Percentiles rank a stretch among this genome's conserved stretches.
Evolutionary conservation across 192 early-diverging fungal genomes (phyloP).

Genomic region (Dissophora ornata): DNA sequence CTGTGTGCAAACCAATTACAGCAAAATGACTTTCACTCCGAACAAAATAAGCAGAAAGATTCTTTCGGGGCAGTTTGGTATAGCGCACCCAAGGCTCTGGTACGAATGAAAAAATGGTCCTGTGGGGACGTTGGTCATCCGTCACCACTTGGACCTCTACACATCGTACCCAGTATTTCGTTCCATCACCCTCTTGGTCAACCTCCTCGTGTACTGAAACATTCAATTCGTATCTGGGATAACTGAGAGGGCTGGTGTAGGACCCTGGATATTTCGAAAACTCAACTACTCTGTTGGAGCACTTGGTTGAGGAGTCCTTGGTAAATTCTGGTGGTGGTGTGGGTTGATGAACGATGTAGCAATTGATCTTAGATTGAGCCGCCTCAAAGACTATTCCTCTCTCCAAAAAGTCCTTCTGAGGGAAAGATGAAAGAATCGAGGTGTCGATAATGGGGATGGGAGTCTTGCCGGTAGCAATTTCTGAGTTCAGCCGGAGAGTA

Average conservation of each 20-base stretch:
- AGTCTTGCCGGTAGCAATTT: background rate
- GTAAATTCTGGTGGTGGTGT: slow-evolving; percentile 8
- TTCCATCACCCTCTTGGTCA: slow-evolving; percentile 30
- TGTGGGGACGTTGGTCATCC: too few relatives aligned
- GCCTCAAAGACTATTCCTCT: too few relatives aligned
- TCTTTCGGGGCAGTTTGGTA: slow-evolving; percentile 11
- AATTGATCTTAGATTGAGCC: too few relatives aligned
- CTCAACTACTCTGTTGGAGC: background rate
- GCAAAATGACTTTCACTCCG: slow-evolving; percentile 22
- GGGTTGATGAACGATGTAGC: slow-evolving; percentile 24
- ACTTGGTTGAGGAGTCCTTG: slow-evolving; percentile 2
- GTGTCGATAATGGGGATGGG: background rate
- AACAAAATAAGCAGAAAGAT: slow-evolving; percentile 24
- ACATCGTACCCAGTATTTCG: slow-evolving; percentile 29
- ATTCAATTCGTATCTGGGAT: slow-evolving; percentile 6
- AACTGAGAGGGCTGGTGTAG: too few relatives aligned
- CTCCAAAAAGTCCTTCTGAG: too few relatives aligned
- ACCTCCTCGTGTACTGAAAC: slow-evolving; percentile 17
- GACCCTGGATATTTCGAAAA: slow-evolving; percentile 2
- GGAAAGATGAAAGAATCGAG: too few relatives aligned
- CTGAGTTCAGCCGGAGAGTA: slow-evolving; percentile 33
- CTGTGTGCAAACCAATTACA: slow-evolving; percentile 26
- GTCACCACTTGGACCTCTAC: slow-evolving; percentile 32
- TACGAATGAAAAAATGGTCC: slow-evolving; percentile 31
- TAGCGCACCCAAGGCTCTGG: slow-evolving; percentile 47